Conservation (phyloP, 2,329 filamentous ascomycete species). For the Ophiostoma fasciatum region DNA sequence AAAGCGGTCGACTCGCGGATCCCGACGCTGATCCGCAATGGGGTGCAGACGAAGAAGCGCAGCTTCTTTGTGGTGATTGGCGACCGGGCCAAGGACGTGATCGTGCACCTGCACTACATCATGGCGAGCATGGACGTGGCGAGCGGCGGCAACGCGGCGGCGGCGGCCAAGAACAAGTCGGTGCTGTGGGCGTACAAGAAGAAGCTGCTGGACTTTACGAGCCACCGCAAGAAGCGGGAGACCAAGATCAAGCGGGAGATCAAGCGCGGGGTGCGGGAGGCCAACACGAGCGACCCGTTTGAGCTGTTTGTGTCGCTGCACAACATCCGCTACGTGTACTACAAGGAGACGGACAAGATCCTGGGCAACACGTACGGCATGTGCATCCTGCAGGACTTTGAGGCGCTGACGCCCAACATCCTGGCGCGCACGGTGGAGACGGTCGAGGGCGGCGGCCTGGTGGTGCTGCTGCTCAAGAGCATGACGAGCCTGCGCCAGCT, state of each 20-base stretch:
- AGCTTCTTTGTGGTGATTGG: constrained; percentile 97
- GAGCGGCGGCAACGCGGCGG: not conserved
- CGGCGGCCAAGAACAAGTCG: constrained; percentile 76
- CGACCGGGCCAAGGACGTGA: constrained; percentile 88
- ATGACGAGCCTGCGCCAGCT: constrained; percentile 97
- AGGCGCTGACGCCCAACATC: constrained; percentile 93
- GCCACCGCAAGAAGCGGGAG: constrained; percentile 95
- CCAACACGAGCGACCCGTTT: constrained; percentile 87
- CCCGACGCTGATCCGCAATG: constrained; percentile 80
- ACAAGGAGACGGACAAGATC: constrained; percentile 99
- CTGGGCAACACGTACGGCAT: constrained; percentile 73
- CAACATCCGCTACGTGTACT: constrained; percentile 97
- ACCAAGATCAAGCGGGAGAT: constrained; percentile 98
- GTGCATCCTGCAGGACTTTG: constrained; percentile 94
- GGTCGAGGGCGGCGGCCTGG: constrained; percentile 87
- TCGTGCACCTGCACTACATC: constrained; percentile 85
- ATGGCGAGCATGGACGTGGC: constrained; percentile 51
- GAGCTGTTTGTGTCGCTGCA: constrained; percentile 93
- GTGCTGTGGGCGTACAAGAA: constrained; percentile 97
- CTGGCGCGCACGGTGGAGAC: constrained; percentile 92
- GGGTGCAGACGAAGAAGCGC: constrained; percentile 86
- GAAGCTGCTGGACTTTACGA: constrained; percentile 86
- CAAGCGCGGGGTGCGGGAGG: constrained; percentile 83
- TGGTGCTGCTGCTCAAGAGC: constrained; percentile 80
- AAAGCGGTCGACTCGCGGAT: constrained; percentile 69